Conservation (phyloP, 768 basidiomycete genomes). For the Tubosaeta sp. region DNA sequence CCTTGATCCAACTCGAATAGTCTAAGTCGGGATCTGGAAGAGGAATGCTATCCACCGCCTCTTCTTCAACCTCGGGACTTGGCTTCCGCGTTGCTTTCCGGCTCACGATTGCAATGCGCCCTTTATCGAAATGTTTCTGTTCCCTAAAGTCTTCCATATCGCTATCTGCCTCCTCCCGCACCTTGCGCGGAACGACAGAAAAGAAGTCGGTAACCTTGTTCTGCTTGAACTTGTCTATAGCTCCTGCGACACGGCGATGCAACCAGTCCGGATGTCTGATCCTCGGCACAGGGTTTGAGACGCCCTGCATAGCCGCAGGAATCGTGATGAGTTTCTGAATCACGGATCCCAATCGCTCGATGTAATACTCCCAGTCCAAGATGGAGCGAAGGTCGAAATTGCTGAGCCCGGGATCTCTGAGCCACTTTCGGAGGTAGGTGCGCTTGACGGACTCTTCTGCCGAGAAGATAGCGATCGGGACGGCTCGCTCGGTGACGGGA, state of each 20-base stretch:
- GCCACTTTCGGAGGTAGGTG: conserved; percentile 90
- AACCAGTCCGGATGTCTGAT: conserved; percentile 98
- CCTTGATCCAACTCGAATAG: conserved; percentile 76
- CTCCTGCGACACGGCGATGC: conserved; percentile 80
- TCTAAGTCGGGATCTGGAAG: conserved; percentile 61
- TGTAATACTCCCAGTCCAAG: conserved; percentile 98
- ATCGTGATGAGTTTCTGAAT: conserved; percentile 99
- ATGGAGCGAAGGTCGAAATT: conserved; percentile 92
- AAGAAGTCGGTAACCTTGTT: conserved; percentile 98
- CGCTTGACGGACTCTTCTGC: conserved; percentile 90
- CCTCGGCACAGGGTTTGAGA: conserved; percentile 92
- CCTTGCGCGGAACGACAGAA: conserved; percentile 18
- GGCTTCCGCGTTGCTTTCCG: conserved; percentile 41
- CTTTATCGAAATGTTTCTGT: conserved; percentile 24
- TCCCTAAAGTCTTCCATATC: conserved; percentile 64
- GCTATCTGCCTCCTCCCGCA: conserved; percentile 7
- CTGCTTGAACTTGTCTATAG: conserved; percentile 96
- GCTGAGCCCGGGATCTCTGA: conserved; percentile 84
- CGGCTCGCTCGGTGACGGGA: conserved; percentile 94
- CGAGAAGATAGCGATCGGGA: conserved; percentile 97
- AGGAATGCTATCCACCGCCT: conserved; percentile 24
- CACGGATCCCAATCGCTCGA: conserved; percentile 94
- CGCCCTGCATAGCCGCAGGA: conserved; percentile 97
- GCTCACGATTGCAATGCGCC: conserved; percentile 51
- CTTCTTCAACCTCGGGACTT: conserved; percentile 40